Conservation (phyloP, 2,329 filamentous ascomycete species). For the Grosmannia penicillata region DNA sequence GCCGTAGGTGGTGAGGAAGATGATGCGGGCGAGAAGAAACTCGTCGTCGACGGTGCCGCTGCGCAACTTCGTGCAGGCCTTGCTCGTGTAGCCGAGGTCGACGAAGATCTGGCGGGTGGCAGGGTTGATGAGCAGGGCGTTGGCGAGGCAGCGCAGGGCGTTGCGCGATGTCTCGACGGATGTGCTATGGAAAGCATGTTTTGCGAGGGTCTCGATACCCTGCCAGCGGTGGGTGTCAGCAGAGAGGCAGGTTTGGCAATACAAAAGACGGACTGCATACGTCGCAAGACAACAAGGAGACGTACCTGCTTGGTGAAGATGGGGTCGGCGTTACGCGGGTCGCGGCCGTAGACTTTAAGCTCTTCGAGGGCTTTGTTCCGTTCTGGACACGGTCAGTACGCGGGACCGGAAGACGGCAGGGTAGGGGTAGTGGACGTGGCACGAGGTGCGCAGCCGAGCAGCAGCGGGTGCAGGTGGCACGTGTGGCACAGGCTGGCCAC, state of each 20-base stretch:
- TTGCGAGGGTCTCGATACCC: conserved; percentile 60
- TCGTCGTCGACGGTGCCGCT: conserved; percentile 68
- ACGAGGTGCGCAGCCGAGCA: too few species aligned
- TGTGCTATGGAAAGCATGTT: conserved; percentile 56
- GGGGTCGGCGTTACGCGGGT: conserved; percentile 55
- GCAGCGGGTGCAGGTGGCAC: too few species aligned
- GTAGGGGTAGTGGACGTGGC: not conserved
- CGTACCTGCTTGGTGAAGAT: conserved; percentile 68
- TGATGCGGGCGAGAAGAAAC: conserved; percentile 64
- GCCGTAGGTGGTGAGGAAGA: conserved; percentile 69
- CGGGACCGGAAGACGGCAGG: not conserved
- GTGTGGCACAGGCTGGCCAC: too few species aligned
- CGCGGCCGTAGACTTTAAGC: conserved; percentile 67
- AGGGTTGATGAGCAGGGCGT: conserved; percentile 59
- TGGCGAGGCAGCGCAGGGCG: conserved; percentile 70
- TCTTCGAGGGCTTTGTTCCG: conserved; percentile 46
- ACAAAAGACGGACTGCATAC: too few species aligned
- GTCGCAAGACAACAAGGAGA: not conserved
- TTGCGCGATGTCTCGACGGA: conserved; percentile 53
- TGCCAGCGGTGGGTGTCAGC: conserved; percentile 20
- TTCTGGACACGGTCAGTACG: conserved; percentile 29
- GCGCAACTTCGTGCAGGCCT: conserved; percentile 57
- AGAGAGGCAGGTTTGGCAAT: too few species aligned
- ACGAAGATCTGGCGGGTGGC: conserved; percentile 59
- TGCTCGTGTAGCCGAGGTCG: conserved; percentile 50